Evolutionary conservation across 176 grass and related monocot genomes (phyloP).

Genomic region (Alopecurus myosuroides): DNA sequence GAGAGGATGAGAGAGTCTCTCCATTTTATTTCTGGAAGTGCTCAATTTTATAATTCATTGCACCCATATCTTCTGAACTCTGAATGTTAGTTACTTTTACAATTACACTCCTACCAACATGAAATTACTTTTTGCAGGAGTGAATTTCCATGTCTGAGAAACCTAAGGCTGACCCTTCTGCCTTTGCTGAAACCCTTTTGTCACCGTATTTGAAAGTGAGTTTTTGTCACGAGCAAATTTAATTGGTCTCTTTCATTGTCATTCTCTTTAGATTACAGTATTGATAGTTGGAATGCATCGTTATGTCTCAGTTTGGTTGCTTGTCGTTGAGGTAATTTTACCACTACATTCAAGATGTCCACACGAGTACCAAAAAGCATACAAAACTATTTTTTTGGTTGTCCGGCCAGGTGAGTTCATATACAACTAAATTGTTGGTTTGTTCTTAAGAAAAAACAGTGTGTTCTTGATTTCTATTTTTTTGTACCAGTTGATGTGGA

Average conservation of each 20-base stretch:
- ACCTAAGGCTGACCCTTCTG: constrained; percentile 83
- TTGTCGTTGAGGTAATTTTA: constrained; percentile 89
- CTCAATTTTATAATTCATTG: not conserved
- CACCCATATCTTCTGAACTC: not conserved
- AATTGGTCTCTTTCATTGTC: not conserved
- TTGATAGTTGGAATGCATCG: not conserved
- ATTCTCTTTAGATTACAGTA: not conserved
- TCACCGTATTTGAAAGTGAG: constrained; percentile 81
- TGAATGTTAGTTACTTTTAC: too few species aligned
- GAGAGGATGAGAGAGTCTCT: constrained; percentile 64
- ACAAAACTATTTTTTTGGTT: constrained; percentile 81
- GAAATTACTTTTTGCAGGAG: constrained; percentile 30
- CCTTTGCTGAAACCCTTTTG: constrained; percentile 77
- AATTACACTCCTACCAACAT: not conserved
- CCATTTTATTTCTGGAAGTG: constrained; percentile 22
- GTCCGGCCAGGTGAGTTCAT: constrained; percentile 23
- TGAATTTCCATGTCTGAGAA: constrained; percentile 93
- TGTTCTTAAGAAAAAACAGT: not conserved
- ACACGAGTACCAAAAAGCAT: constrained; percentile 51
- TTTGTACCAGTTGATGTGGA: constrained; percentile 12
- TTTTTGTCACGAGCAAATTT: not conserved
- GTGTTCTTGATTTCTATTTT: not conserved
- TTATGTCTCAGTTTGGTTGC: constrained; percentile 65
- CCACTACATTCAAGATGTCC: constrained; percentile 65
- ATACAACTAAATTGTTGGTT: not conserved